Evolutionary conservation across 2,329 filamentous ascomycete genomes (phyloP), one percentile per base, ranked within the genome.

Genomic region (Aspergillus luchuensis): DNA sequence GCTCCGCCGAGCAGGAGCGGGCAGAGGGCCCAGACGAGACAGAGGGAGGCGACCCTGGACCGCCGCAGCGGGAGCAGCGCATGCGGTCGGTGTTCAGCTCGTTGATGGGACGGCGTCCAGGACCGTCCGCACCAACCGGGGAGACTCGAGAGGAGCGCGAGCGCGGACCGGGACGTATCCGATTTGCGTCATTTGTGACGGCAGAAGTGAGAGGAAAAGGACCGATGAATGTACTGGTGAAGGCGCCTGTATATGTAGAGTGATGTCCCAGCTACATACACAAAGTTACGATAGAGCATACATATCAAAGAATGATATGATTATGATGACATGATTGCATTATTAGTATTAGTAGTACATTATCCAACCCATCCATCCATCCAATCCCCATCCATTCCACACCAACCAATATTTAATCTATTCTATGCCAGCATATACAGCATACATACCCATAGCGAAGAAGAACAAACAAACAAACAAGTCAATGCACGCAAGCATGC

Each of bases 131-230:
- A 5, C 25, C 25, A 5, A 5, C 64, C 4, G 73, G 73, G 57
- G 59, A 61, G n/a, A 66, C 69, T 11, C 53, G 56, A 50, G 60
- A 60, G 15, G 59, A 61, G 6, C 50, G 57, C 10, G 47, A 58
- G 19, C 45, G 67, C 56, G 54, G 61, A 61, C 68, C 77, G 5
- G 58, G 57, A 4, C 88, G 85, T 66, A 86, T 94, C 58, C 86
- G 91, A 45, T 90, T 93, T 73, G 88, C 91, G 1, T 89, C 88
- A 5, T 94, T 93, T 73, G 76, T 92, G 59, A 85, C 84, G 17
- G 83, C 92, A 33, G 90, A 93, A 76, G 90, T 94, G 7, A 81
- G 89, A 64, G 89, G 90, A 21, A 85, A 90, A 55, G 74, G 75
- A 2, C 66, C 73, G 8, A 70, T 72, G 61, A 91, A 91, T 76